Percentiles rank a stretch among this genome's conserved stretches.
Conservation (phyloP, 2,329 filamentous ascomycete genomes). For the Alternaria postmessia region DNA sequence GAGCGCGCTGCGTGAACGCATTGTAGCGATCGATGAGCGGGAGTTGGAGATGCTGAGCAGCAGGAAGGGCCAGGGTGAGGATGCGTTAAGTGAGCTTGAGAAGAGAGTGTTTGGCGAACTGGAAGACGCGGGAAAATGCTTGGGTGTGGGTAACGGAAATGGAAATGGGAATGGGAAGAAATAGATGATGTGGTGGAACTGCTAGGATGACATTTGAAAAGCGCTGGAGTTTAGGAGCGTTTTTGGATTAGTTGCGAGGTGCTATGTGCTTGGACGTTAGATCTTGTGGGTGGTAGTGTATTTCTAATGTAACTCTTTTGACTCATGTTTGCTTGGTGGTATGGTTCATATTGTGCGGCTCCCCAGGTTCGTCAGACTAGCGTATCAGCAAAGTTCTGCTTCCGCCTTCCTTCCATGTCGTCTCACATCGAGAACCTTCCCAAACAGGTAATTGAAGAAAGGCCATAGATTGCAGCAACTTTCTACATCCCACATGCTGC, state of each 20-base stretch:
- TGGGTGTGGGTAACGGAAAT: conserved; percentile 36
- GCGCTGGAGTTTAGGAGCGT: conserved; percentile 15
- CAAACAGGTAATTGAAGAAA: background rate
- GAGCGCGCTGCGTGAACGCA: conserved; percentile 72
- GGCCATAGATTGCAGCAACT: background rate
- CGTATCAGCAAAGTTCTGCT: background rate
- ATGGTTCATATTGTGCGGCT: background rate
- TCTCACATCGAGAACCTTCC: background rate
- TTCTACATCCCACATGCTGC: background rate
- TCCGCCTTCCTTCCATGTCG: background rate
- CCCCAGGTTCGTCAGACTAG: background rate
- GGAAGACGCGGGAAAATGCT: conserved; percentile 47
- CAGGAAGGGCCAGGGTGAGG: conserved; percentile 43
- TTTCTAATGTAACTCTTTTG: background rate
- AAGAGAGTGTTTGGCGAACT: conserved; percentile 70
- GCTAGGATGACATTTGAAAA: conserved; percentile 6
- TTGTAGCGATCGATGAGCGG: conserved; percentile 75
- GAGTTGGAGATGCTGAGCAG: conserved; percentile 68
- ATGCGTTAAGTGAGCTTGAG: conserved; percentile 68
- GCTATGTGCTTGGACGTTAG: background rate
- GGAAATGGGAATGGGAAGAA: conserved; percentile 14
- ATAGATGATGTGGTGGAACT: background rate
- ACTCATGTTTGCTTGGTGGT: background rate
- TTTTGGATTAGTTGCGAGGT: background rate
- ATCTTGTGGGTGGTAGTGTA: background rate